These are phyloP conservation scores for Podospora fimiseda DNA, from an alignment of 495 filamentous ascomycete genomes.

Conservation along the genomic window DNA sequence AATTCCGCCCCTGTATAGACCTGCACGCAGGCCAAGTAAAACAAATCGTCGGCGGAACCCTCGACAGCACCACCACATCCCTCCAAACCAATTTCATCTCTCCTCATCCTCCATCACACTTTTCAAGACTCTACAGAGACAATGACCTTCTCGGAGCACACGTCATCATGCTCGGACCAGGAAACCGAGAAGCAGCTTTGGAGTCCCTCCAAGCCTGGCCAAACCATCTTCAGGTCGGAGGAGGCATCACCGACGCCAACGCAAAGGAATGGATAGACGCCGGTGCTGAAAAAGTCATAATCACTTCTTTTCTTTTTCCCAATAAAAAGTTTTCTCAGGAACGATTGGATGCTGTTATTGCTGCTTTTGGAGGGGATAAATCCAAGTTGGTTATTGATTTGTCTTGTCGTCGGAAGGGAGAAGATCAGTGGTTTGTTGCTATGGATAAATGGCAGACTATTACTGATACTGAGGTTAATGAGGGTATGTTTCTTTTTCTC, in stretches of 20 bases:
- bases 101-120: slow-evolving; percentile 70
- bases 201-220: slow-evolving; percentile 75
- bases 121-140: slow-evolving; percentile 69
- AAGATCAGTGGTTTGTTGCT: slow-evolving; percentile 78
- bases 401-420: slow-evolving; percentile 69
- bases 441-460: slow-evolving; percentile 99
- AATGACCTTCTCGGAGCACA: slow-evolving; percentile 72
- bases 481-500: slow-evolving; percentile 46
- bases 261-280: slow-evolving; percentile 77
- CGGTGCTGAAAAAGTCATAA: slow-evolving; percentile 92
- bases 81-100: slow-evolving; percentile 91
- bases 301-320: slow-evolving; percentile 76
- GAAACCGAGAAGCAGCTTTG: slow-evolving; percentile 71
- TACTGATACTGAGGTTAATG: slow-evolving; percentile 87
- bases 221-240: slow-evolving; percentile 74
- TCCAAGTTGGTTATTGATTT: slow-evolving; percentile 89
- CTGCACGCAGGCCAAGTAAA: slow-evolving; percentile 93
- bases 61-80: slow-evolving; percentile 56
- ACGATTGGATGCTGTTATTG: slow-evolving; percentile 64
- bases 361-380: slow-evolving; percentile 63
- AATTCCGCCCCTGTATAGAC: slow-evolving; percentile 94
- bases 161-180: slow-evolving; percentile 91
- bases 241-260: slow-evolving; percentile 81
- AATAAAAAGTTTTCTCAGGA: slow-evolving; percentile 68
- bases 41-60: slow-evolving; percentile 93